Evolutionary conservation across 768 basidiomycete genomes (phyloP), one percentile per base, ranked within the genome.

Genomic region (Suillus americanus): DNA sequence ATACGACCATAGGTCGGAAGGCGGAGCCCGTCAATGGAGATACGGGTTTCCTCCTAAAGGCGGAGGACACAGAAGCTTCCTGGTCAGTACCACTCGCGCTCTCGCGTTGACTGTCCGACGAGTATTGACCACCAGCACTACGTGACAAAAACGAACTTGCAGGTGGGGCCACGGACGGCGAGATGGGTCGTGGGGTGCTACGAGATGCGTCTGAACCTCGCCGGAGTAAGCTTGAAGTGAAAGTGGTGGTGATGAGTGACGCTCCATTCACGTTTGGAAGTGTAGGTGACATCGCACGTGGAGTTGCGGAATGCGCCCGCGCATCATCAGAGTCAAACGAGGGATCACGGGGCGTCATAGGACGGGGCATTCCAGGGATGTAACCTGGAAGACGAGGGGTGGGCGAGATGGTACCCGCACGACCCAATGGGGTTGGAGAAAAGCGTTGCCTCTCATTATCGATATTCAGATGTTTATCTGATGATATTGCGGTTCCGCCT

Each of bases 331-430:
- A 72, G 56, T 93, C 93, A 63, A 81, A 79, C 38, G 84, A 78
- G 7, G 78, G 70, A 67, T 92, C 90, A 63, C 87, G 88, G n/a
- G 93, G 93, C 7, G 93, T 94, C 90, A 94, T 93, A 20, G 93
- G 93, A 48, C 93, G 81, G 25, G 91, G 90, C 93, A 95, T 95
- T 13, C 93, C 93, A 28, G 93, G 93, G 63, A 93, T 87, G 75
- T 95, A 95, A 16, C 93, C 93, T 62, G 93, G 92, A 25, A 92
- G 72, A 46, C 85, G 81, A 50, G 84, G 82, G 0, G 77, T 76
- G 38, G 84, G 83, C 37, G 84, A 85, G n/a, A 76, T 74, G 16
- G 79, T 78, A 3, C 80, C 85, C 51, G 85, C 84, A 54, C 86
- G 78, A 65, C 77, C 76, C 54, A 77, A 80, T 33, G 88, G 88